Base-by-base conservation (phyloP, 73 alveolate genomes). In the Vitrella brassicaformis region DNA sequence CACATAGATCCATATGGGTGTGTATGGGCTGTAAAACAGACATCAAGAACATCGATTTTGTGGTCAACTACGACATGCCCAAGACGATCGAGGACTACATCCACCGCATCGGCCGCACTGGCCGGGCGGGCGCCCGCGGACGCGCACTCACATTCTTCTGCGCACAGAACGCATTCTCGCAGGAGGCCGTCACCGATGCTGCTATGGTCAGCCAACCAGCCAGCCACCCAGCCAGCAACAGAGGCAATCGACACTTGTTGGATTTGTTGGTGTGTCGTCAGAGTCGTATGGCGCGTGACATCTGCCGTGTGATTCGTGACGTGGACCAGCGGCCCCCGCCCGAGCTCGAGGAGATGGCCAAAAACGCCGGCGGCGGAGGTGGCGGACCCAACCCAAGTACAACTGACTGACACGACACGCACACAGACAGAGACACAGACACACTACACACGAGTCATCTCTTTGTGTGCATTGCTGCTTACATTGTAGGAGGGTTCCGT, bases 21-120 rank as follows among this genome's bases (percentile, higher is more conserved):
- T 39, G 56, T 39, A 39, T 14, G 22, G 4, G 56, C 56, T 8
- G 56, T 8, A 4, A 39, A 14, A 14, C 56, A 28, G 97, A 93
- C 86, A 88, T 93, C 67, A 88, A 91, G 56, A 91, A 90, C 72
- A 87, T 90, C 31, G 84, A 68, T 71, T 86, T 47, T 72, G 95
- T 90, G 66, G 91, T 93, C 75, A 93, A 93, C 82, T 93, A 87
- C 81, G 98, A 93, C 68, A 72, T 90, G 79, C 98, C 98, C 26
- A 82, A 81, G 70, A 91, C 91, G 79, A 82, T 88, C 10, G 94
- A 93, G 84, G 97, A 90, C 77, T 93, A 93, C 86, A 87, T 93
- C 72, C 98, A 93, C 71, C 79, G 98, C 67, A 91, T 93, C 22
- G 98, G 97, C 28, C 87, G 98, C 56, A 93, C 97, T 0, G 98